Evolutionary conservation across 2,329 filamentous ascomycete species (phyloP), one percentile per base, ranked within the genome.

Genomic region (Penicillium sp.): DNA sequence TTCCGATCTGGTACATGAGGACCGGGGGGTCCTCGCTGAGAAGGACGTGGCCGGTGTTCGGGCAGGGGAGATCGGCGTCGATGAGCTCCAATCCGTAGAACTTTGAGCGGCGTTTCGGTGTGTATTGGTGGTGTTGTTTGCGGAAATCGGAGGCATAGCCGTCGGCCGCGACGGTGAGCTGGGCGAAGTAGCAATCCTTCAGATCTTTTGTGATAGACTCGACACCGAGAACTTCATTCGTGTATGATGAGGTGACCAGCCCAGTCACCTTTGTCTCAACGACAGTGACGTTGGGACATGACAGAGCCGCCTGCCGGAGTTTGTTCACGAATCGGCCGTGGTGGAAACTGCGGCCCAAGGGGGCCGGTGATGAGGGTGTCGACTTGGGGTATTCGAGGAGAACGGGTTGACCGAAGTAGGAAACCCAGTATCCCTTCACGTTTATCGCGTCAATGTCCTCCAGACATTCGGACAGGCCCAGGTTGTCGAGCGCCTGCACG

Each of bases 1-100:
- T 89, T 69, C 94, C 93, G 71, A 99, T 99, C 77, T 97, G 94
- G 79, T 99, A 99, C 55, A 99, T 84, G 22, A 99, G 86, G 32
- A 96, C 86, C 0, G 94, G 93, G 0, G 86, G 79, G 43, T 85
- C 83, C 60, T 90, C 84, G 65, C 88, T 88, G 58, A 99, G 89
- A 51, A 97, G 81, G 61, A 99, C 93, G 74, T 96, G 92, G 18
- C 93, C 94, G 71, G 91, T 90, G 58, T 86, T 79, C 1, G 86
- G 84, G 49, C 83, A 80, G 2, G 92, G 91, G 9, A 97, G 83
- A 22, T 87, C 82, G 53, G 90, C 91, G 72, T 97, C 92, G 68
- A 94, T 90, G 59, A 99, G 83, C 73, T 99, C 93, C 32, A 99
- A 83, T 10, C 88, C 94, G 79, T 90, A 97, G 78, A 99, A 99